These are phyloP conservation scores for Colletotrichum nymphaeae DNA, from an alignment of 2,329 filamentous ascomycete species.

Conservation along the genomic window DNA sequence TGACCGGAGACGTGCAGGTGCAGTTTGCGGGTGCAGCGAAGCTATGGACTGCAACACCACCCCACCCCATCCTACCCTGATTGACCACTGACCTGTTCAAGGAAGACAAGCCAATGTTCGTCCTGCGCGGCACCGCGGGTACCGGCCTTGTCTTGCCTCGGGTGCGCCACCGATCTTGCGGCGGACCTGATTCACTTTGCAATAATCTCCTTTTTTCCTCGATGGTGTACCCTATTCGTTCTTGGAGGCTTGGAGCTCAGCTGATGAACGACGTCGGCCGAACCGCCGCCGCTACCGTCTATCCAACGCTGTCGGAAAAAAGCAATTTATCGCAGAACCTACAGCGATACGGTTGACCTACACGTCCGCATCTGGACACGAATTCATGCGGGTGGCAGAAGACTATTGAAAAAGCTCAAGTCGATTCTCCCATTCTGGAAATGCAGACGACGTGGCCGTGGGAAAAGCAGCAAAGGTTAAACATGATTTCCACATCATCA, in stretches of 20 bases:
- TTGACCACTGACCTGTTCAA: not conserved
- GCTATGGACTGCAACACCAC: not conserved
- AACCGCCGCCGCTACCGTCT: not conserved
- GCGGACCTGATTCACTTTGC: constrained; percentile 15
- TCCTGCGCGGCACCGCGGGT: not conserved
- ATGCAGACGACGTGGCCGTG: constrained; percentile 1
- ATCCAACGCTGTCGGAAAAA: constrained; percentile 16
- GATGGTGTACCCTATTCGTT: not conserved
- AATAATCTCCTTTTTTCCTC: not conserved
- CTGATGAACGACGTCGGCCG: constrained; percentile 5
- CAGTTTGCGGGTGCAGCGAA: not conserved
- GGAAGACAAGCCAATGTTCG: not conserved
- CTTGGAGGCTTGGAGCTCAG: not conserved
- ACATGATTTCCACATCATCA: constrained; percentile 25
- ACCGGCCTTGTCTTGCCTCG: not conserved
- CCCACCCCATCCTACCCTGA: not conserved
- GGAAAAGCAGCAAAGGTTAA: not conserved
- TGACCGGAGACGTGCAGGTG: not conserved
- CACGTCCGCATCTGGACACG: constrained; percentile 18
- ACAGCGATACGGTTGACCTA: not conserved
- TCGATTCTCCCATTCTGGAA: not conserved
- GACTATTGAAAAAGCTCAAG: not conserved
- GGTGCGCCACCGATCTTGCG: constrained; percentile 29
- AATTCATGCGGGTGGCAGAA: constrained; percentile 5
- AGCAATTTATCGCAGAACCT: constrained; percentile 21